Evolutionary conservation across 441 rosid species (phyloP).

Genomic region (Croton laevigatus): DNA sequence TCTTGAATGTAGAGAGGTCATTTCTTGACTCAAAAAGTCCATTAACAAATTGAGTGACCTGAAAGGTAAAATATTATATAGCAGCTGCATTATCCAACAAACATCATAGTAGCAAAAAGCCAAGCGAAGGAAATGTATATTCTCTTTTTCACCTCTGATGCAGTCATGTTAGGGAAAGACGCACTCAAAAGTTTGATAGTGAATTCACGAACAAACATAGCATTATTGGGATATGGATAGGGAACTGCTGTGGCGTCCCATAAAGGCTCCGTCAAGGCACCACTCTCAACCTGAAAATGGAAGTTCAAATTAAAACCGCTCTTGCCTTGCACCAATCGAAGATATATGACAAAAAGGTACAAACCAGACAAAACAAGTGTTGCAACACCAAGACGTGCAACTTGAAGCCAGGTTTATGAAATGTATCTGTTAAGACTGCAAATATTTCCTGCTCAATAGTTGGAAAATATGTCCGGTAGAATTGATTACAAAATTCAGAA

Average conservation of each 20-base stretch:
- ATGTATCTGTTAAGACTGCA: slow-evolving; percentile 95
- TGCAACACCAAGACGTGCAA: slow-evolving; percentile 89
- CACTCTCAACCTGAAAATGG: slow-evolving; percentile 73
- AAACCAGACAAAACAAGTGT: slow-evolving; percentile 86
- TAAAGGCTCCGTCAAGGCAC: slow-evolving; percentile 79
- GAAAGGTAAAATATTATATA: slow-evolving; percentile 26
- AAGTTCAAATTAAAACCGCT: background rate
- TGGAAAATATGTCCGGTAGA: slow-evolving; percentile 71
- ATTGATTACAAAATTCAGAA: slow-evolving; percentile 84
- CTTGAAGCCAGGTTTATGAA: slow-evolving; percentile 99
- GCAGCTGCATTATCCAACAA: slow-evolving; percentile 15
- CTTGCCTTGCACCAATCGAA: background rate
- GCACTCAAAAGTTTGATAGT: slow-evolving; percentile 90
- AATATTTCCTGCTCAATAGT: slow-evolving; percentile 96
- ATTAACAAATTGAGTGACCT: slow-evolving; percentile 90
- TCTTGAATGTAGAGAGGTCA: slow-evolving; percentile 77
- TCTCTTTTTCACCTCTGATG: slow-evolving; percentile 59
- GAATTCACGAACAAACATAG: slow-evolving; percentile 78
- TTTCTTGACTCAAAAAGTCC: slow-evolving; percentile 81
- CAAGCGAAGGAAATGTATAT: background rate
- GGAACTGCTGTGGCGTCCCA: slow-evolving; percentile 84
- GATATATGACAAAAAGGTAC: slow-evolving; percentile 6
- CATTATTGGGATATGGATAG: slow-evolving; percentile 72
- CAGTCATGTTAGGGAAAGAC: slow-evolving; percentile 98
- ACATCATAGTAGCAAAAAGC: background rate